These are phyloP conservation scores for Triticum urartu DNA, from an alignment of 176 grass and related monocot genomes.

Conservation along the genomic window DNA sequence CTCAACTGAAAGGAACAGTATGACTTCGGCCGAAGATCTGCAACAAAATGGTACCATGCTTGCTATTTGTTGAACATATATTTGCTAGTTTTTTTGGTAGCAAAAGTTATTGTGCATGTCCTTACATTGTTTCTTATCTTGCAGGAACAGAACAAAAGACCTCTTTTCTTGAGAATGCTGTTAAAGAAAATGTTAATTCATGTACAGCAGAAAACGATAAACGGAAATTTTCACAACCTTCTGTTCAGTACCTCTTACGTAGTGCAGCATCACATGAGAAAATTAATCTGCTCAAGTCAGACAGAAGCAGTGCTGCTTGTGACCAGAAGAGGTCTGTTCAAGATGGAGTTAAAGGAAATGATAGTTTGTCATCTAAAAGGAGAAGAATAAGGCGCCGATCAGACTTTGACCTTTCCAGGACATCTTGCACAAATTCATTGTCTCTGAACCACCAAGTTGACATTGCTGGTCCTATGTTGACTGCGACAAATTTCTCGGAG, in stretches of 20 bases:
- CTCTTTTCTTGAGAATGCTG: constrained; percentile 34
- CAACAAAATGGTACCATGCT: constrained; percentile 30
- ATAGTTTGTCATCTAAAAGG: constrained; percentile 24
- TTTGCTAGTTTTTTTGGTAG: background rate
- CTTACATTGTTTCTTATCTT: constrained; percentile 33
- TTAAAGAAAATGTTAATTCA: constrained; percentile 30
- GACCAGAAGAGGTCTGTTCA: constrained; percentile 32
- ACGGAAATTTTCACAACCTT: background rate
- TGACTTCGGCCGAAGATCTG: background rate
- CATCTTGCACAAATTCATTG: constrained; percentile 29
- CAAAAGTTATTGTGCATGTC: background rate
- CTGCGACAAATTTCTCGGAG: constrained; percentile 26
- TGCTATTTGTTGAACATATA: constrained; percentile 23
- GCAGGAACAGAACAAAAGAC: constrained; percentile 35
- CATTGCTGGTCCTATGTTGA: constrained; percentile 13
- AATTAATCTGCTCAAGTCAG: constrained; percentile 21
- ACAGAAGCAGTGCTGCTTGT: constrained; percentile 1
- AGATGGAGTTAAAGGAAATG: constrained; percentile 31
- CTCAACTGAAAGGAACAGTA: constrained; percentile 29
- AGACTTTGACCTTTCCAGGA: constrained; percentile 1
- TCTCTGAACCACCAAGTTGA: constrained; percentile 14
- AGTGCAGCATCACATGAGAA: constrained; percentile 24
- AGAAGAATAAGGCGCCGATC: constrained; percentile 25
- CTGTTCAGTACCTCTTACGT: constrained; percentile 18
- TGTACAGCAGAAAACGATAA: constrained; percentile 19